These are phyloP conservation scores for Aphanomyces invadans DNA, from an alignment of 352 stramenopile genomes.

Conservation along the genomic window DNA sequence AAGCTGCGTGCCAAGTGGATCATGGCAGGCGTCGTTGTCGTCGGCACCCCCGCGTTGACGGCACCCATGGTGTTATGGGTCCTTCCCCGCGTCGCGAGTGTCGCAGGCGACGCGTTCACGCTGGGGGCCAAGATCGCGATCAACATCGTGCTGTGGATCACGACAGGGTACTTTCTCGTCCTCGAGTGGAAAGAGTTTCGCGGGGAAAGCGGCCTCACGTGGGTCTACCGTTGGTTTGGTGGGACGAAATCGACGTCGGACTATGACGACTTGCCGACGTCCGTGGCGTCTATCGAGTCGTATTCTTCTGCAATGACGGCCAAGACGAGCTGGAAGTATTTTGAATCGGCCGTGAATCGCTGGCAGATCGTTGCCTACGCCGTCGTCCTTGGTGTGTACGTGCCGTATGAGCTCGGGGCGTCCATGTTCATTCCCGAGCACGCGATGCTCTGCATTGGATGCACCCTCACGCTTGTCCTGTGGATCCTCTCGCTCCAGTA, in stretches of 20 bases:
- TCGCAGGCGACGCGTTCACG: neutral
- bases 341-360: constrained; percentile 21
- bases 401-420: constrained; percentile 16
- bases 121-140: neutral
- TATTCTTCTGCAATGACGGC: no score
- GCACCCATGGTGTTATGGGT: neutral
- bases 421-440: neutral
- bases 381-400: constrained; percentile 8
- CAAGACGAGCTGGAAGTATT: constrained; percentile 23
- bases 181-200: constrained; percentile 23
- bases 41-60: neutral
- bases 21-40: constrained; percentile 2
- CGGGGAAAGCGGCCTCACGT: constrained; percentile 1
- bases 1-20: constrained; percentile 20
- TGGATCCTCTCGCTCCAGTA: constrained; percentile 24
- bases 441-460: neutral
- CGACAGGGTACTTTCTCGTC: constrained; percentile 12
- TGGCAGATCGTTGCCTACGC: constrained; percentile 21
- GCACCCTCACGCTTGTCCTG: constrained; percentile 1
- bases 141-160: constrained; percentile 4
- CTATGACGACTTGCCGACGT: no score
- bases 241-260: no score
- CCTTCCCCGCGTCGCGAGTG: neutral
- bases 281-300: no score
- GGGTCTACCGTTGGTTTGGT: no score